phyloP scores from a whole-genome alignment of 2,329 filamentous ascomycete species.

The Metarhizium humberi region DNA sequence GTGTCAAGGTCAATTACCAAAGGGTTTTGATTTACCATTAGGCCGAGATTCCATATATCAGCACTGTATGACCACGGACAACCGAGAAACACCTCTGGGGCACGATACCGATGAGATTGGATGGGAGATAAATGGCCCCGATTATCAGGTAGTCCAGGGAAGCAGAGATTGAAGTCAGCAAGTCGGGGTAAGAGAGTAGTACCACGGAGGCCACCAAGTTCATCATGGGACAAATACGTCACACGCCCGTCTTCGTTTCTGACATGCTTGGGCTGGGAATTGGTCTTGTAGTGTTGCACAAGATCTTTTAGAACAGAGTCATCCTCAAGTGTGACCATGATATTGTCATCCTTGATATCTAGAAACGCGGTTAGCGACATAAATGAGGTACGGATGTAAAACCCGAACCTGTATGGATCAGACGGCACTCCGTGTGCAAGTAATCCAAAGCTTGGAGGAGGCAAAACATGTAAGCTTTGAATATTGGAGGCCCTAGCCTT shows the following conservation, averaged over 20 bases:
- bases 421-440: slow-evolving; percentile 10
- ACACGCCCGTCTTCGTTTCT: slow-evolving; percentile 1
- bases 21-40: slow-evolving; percentile 7
- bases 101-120: slow-evolving; percentile 12
- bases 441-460: slow-evolving; percentile 12
- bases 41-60: slow-evolving; percentile 13
- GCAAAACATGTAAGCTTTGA: neutral
- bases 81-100: slow-evolving; percentile 14
- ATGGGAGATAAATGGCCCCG: slow-evolving; percentile 9
- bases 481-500: neutral
- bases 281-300: neutral
- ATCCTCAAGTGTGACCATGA: slow-evolving; percentile 11
- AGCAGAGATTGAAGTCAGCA: slow-evolving; percentile 10
- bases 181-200: slow-evolving; percentile 7
- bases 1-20: neutral
- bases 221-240: slow-evolving; percentile 7
- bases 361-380: neutral
- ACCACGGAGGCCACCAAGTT: slow-evolving; percentile 9
- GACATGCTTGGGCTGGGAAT: neutral
- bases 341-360: slow-evolving; percentile 15
- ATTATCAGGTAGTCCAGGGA: slow-evolving; percentile 2
- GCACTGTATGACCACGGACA: slow-evolving; percentile 10
- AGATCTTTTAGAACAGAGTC: slow-evolving; percentile 6
- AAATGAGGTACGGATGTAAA: neutral
- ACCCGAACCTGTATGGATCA: slow-evolving; percentile 10